A percentile compares a stretch with the other conserved stretches of the same genome.
Conservation (phyloP, 208 protist genomes). For the Acanthamoeba healyi region DNA sequence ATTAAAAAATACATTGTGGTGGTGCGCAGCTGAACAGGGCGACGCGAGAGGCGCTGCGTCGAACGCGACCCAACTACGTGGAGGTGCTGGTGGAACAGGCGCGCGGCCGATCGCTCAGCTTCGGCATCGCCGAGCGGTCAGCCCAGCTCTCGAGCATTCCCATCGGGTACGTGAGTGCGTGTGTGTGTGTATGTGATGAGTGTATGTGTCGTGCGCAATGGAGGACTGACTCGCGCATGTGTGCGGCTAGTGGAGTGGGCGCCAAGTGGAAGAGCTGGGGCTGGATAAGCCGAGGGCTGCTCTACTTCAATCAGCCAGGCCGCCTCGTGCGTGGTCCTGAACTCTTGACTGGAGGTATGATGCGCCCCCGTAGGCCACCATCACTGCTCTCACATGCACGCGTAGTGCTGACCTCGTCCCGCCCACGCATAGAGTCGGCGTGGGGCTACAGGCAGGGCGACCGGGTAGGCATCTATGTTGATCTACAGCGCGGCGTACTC, state of each 20-base stretch:
- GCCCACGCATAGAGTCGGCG: not conserved
- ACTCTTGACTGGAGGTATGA: not conserved
- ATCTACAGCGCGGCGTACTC: not conserved
- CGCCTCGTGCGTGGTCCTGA: not conserved
- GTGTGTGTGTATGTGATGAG: not conserved
- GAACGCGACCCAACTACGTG: not conserved
- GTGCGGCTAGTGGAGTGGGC: not conserved
- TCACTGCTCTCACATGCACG: not conserved
- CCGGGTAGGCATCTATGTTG: conserved; percentile 36
- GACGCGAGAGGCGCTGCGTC: conserved; percentile 9
- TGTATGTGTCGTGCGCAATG: no score
- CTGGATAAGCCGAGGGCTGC: not conserved
- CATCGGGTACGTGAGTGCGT: not conserved
- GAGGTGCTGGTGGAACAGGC: conserved; percentile 32
- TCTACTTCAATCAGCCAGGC: conserved; percentile 8
- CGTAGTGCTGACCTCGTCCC: no score
- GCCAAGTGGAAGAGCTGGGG: conserved; percentile 48
- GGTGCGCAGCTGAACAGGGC: conserved; percentile 12
- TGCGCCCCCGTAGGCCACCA: not conserved
- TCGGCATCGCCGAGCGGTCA: not conserved
- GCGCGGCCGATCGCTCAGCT: not conserved
- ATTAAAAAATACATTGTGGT: not conserved
- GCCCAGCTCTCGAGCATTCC: not conserved
- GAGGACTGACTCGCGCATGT: not conserved
- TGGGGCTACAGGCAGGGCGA: conserved; percentile 47